These are phyloP conservation scores for Apiospora kogelbergensis DNA, from an alignment of 2,329 filamentous ascomycete genomes.

Conservation along the genomic window DNA sequence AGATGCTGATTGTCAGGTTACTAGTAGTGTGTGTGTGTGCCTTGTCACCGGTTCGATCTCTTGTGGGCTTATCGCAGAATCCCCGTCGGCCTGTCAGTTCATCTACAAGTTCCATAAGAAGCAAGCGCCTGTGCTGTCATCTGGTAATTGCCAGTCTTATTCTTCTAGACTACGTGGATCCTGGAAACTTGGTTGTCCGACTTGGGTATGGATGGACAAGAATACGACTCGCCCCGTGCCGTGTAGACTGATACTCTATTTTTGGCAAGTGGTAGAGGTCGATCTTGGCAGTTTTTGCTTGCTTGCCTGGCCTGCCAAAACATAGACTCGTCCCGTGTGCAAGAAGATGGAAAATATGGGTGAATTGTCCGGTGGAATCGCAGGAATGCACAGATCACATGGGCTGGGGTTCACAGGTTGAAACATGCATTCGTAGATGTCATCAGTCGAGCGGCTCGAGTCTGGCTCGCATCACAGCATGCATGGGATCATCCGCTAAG, in stretches of 20 bases:
- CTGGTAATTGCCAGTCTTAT: not conserved
- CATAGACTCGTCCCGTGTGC: not conserved
- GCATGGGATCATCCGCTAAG: constrained; percentile 1
- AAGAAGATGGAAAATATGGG: constrained; percentile 24
- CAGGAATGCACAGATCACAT: constrained; percentile 28
- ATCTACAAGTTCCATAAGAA: not conserved
- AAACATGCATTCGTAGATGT: constrained; percentile 18
- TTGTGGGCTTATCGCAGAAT: not conserved
- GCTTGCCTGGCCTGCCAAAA: not conserved
- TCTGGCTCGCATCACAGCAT: not conserved
- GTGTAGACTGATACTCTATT: not conserved
- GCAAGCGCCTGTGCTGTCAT: not conserved
- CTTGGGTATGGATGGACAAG: too few species aligned
- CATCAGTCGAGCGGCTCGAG: constrained; percentile 2
- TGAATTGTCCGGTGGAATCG: constrained; percentile 31
- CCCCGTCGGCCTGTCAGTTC: not conserved
- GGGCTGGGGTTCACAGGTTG: constrained; percentile 19
- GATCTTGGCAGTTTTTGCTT: not conserved
- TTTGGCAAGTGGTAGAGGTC: not conserved
- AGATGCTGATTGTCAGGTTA: not conserved
- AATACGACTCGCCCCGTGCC: not conserved
- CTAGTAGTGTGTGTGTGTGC: not conserved
- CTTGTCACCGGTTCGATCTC: not conserved
- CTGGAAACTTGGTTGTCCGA: not conserved
- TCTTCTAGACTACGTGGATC: not conserved